Base-by-base conservation (phyloP, 2,329 filamentous ascomycete genomes). In the Podosphaera fusca region DNA sequence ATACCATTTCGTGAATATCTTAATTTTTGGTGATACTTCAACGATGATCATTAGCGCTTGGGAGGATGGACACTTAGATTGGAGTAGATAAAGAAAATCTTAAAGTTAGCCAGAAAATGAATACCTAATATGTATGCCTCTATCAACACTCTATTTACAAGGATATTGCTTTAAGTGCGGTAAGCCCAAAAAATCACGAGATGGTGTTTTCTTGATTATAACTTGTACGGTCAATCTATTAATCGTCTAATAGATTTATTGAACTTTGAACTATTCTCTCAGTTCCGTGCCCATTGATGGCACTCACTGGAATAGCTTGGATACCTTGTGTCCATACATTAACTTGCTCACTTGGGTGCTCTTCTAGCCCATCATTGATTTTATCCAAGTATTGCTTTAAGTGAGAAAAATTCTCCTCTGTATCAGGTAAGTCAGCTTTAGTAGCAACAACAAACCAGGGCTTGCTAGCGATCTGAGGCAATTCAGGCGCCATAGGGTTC, bases 361-460 rank as follows among this genome's bases (percentile, higher is more conserved):
- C 72, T 58, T 76, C 74, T 29, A 72, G 69, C 1, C 84, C 82
- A 0, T 71, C 72, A 55, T 78, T 78, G 31, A 96, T 75, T 3
- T 71, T 72, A 3, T 77, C 73, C 3, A 98, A 70, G 69, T 95
- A 95, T 7, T 71, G 70, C 62, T 81, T 80, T 62, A 98, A 71
- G 55, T 72, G 70, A 40, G 69, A 70, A 67, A 87, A 98, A 66
- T 92, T 94, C 31, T 80, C 77, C 67, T 88, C 78, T 1, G 92
- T 94, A 2, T 77, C 77, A 2, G 82, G 79, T 57, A 94, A 68
- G 67, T 96, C 90, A 0, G 87, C 89, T 70, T 96, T 96, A 29
- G 89, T 95, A 1, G 87, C 90, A 49, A 95, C 81, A 4, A 95
- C 89, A 65, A 94, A 92, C 92, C 92, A 98, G 0, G 92, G 89